These are phyloP conservation scores for Fusarium albosuccineum DNA, from an alignment of 2,329 filamentous ascomycete genomes.

Conservation along the genomic window DNA sequence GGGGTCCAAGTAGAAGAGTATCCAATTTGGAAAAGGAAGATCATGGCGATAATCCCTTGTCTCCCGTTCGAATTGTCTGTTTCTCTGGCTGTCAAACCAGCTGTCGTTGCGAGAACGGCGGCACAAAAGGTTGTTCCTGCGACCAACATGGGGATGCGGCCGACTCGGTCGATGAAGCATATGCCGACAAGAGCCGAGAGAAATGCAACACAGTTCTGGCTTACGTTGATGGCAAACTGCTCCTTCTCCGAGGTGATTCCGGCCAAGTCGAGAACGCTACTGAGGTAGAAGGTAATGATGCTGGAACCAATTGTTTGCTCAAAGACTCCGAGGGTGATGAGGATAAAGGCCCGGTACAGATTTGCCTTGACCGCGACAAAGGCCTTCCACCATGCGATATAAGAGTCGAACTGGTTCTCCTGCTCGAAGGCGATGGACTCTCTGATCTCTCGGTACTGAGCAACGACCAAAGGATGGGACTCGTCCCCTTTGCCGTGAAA, in stretches of 20 bases:
- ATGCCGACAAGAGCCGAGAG: constrained; percentile 16
- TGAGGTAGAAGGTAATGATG: constrained; percentile 31
- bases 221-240: constrained; percentile 28
- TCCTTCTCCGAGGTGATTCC: constrained; percentile 27
- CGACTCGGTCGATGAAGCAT: constrained; percentile 18
- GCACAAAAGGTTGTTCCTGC: constrained; percentile 21
- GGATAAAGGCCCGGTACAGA: constrained; percentile 23
- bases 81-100: constrained; percentile 20
- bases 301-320: constrained; percentile 28
- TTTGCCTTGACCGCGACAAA: constrained; percentile 16
- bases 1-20: constrained; percentile 28
- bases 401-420: constrained; percentile 24
- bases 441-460: constrained; percentile 55
- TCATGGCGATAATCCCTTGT: constrained; percentile 26
- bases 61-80: constrained; percentile 14
- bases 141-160: constrained; percentile 21
- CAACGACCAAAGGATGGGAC: constrained; percentile 54
- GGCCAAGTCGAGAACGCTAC: constrained; percentile 23
- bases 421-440: constrained; percentile 46
- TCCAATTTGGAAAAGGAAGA: constrained; percentile 29
- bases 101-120: constrained; percentile 22
- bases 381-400: constrained; percentile 25
- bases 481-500: constrained; percentile 57
- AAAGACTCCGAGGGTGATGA: constrained; percentile 26
- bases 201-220: constrained; percentile 25